A percentile compares a stretch with the other conserved stretches of the same genome.
Evolutionary conservation across 2,329 filamentous ascomycete genomes (phyloP).

Genomic region (Clarireedia sp.): DNA sequence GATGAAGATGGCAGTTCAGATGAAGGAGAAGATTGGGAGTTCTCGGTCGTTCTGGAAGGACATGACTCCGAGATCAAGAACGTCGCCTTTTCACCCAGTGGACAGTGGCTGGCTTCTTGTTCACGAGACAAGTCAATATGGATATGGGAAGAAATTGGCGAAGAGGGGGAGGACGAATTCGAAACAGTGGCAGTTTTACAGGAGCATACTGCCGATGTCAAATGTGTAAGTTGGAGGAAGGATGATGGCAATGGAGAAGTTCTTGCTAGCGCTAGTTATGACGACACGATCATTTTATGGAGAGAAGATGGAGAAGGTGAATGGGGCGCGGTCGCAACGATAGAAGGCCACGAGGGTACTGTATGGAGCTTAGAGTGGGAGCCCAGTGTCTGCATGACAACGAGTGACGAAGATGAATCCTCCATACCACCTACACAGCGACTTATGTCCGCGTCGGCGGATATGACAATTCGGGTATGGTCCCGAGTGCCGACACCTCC

Average conservation of each 20-base stretch:
- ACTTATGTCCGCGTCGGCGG: slow-evolving; percentile 78
- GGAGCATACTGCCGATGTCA: slow-evolving; percentile 93
- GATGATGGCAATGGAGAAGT: slow-evolving; percentile 58
- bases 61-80: slow-evolving; percentile 91
- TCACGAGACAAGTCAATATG: slow-evolving; percentile 89
- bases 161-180: slow-evolving; percentile 82
- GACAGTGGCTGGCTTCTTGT: slow-evolving; percentile 79
- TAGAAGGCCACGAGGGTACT: slow-evolving; percentile 75
- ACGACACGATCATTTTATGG: slow-evolving; percentile 84
- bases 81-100: slow-evolving; percentile 65
- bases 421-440: slow-evolving; percentile 43
- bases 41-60: slow-evolving; percentile 84
- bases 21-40: slow-evolving; percentile 75
- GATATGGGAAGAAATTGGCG: slow-evolving; percentile 92
- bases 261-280: slow-evolving; percentile 86
- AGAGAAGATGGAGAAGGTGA: slow-evolving; percentile 75
- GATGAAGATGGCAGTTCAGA: slow-evolving; percentile 35
- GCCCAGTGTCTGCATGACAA: slow-evolving; percentile 29
- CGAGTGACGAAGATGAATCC: slow-evolving; percentile 27
- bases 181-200: slow-evolving; percentile 92
- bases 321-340: slow-evolving; percentile 80
- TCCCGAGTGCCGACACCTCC: slow-evolving; percentile 37
- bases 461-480: slow-evolving; percentile 76
- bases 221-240: slow-evolving; percentile 87
- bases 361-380: slow-evolving; percentile 85